Evolutionary conservation across 2,329 filamentous ascomycete genomes (phyloP).

Genomic region (Ramichloridium luteum): DNA sequence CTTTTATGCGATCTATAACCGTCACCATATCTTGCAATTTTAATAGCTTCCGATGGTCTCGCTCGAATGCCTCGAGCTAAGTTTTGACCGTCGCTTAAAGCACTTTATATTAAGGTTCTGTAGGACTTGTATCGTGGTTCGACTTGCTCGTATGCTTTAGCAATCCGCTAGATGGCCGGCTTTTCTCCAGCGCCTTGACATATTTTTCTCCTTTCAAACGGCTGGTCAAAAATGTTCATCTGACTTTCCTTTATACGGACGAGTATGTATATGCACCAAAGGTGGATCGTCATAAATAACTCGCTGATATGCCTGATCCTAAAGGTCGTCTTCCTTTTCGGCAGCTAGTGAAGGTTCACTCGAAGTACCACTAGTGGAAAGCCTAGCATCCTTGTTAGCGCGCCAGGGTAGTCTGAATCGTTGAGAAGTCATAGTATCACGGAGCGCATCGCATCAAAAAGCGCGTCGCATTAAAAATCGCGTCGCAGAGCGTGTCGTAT

Average conservation of each 20-base stretch:
- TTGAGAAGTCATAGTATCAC: constrained; percentile 1
- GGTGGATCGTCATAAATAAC: neutral
- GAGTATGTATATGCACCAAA: constrained; percentile 1
- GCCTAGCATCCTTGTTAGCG: neutral
- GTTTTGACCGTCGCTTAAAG: constrained; percentile 1
- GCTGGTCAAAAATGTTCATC: neutral
- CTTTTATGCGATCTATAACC: neutral
- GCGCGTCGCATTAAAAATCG: neutral
- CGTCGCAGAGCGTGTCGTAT: constrained; percentile 1
- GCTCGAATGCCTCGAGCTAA: constrained; percentile 1
- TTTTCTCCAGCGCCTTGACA: constrained; percentile 1
- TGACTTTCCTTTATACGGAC: neutral
- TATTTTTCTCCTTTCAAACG: constrained; percentile 1
- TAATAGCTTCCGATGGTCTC: constrained; percentile 1
- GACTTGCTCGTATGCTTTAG: neutral
- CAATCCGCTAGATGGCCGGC: neutral
- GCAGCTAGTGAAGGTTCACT: constrained; percentile 1
- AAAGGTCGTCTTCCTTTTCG: constrained; percentile 1
- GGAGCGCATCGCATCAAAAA: constrained; percentile 1
- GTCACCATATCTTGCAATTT: constrained; percentile 1
- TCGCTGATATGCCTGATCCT: constrained; percentile 1
- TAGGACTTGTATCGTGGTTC: constrained; percentile 1
- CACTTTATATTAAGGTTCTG: neutral
- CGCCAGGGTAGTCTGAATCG: neutral
- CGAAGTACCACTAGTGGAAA: constrained; percentile 1